Percentiles rank a stretch among this genome's conserved stretches.
Evolutionary conservation across 2,329 filamentous ascomycete genomes (phyloP).

Genomic region (Tolypocladium endophyticum): DNA sequence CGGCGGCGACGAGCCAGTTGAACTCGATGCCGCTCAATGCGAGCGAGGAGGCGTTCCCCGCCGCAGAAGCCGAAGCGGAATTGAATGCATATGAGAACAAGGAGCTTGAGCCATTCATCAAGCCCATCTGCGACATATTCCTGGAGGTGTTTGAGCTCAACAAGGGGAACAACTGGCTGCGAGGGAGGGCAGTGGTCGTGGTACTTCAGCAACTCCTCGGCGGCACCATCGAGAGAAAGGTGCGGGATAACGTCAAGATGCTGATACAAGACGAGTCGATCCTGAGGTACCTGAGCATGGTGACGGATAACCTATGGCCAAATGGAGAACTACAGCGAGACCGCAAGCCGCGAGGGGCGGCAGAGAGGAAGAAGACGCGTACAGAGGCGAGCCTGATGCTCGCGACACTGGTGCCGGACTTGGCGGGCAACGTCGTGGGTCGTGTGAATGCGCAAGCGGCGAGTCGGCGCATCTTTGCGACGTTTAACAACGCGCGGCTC

Average conservation of each 20-base stretch:
- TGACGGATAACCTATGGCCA: constrained; percentile 78
- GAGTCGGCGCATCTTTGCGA: constrained; percentile 78
- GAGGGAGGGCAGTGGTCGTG: constrained; percentile 88
- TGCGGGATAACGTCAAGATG: constrained; percentile 70
- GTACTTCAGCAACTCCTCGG: constrained; percentile 92
- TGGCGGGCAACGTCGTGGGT: constrained; percentile 89
- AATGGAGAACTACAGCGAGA: constrained; percentile 44
- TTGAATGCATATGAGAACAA: constrained; percentile 85
- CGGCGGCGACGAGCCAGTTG: constrained; percentile 59
- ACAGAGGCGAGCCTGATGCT: constrained; percentile 85
- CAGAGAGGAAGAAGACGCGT: constrained; percentile 69
- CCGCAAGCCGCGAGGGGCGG: constrained; percentile 46
- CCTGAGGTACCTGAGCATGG: constrained; percentile 60
- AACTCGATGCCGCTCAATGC: constrained; percentile 42
- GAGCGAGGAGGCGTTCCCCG: constrained; percentile 38
- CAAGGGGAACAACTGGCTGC: constrained; percentile 91
- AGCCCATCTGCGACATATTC: constrained; percentile 96
- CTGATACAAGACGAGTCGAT: constrained; percentile 71
- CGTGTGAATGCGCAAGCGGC: constrained; percentile 84
- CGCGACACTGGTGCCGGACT: constrained; percentile 78
- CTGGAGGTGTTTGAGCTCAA: constrained; percentile 93
- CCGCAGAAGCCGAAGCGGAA: constrained; percentile 83
- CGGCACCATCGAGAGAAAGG: constrained; percentile 90
- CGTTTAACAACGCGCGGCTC: constrained; percentile 79
- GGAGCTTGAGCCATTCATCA: constrained; percentile 90